Conservation (phyloP, 257 asterid species). For the Solanum chmielewskii region DNA sequence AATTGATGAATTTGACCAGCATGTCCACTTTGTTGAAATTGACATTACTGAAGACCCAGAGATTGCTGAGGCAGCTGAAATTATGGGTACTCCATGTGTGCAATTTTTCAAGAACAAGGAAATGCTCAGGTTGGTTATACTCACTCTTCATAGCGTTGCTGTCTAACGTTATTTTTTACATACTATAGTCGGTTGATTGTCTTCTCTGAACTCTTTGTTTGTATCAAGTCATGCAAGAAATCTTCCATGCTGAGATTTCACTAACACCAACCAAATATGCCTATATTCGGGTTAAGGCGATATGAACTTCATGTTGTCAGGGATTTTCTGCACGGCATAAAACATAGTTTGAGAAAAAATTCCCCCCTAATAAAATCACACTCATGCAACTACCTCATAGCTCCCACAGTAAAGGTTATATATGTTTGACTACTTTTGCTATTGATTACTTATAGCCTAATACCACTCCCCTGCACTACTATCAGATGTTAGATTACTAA, state of each 20-base stretch:
- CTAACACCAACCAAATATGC: neutral
- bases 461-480: neutral
- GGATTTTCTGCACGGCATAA: neutral
- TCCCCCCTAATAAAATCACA: neutral
- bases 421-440: neutral
- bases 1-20: constrained; percentile 74
- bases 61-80: constrained; percentile 90
- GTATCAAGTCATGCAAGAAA: neutral
- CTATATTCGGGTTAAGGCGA: neutral
- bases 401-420: neutral
- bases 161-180: neutral
- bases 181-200: neutral
- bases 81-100: constrained; percentile 88
- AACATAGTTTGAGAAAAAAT: neutral
- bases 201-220: neutral
- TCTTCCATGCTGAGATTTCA: neutral
- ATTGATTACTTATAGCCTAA: neutral
- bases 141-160: neutral
- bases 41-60: constrained; percentile 92
- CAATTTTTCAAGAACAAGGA: constrained; percentile 84
- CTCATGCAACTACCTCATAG: neutral
- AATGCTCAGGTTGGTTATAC: constrained; percentile 43
- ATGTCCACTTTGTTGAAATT: constrained; percentile 76
- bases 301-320: neutral
- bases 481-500: neutral